Evolutionary conservation across 2,329 filamentous ascomycete species (phyloP).

Genomic region (Xylaria hypoxylon): DNA sequence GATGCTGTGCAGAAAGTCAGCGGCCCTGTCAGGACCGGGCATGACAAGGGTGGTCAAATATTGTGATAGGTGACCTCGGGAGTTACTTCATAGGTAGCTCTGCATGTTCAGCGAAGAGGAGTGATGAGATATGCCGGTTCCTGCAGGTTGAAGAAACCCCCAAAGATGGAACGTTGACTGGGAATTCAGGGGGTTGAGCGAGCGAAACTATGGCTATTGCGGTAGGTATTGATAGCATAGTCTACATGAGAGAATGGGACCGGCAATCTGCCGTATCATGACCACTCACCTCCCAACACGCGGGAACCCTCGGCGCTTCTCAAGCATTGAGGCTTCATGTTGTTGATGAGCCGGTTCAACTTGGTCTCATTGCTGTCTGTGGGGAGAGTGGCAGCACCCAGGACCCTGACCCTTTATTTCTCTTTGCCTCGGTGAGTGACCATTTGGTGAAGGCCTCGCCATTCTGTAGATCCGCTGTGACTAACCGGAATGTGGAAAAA

Average conservation of each 20-base stretch:
- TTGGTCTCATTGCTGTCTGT: not conserved
- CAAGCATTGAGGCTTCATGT: not conserved
- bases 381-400: not conserved
- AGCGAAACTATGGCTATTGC: constrained; percentile 20
- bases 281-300: constrained; percentile 25
- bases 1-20: constrained; percentile 2
- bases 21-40: constrained; percentile 11
- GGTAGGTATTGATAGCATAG: constrained; percentile 19
- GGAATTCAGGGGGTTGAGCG: constrained; percentile 24
- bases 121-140: constrained; percentile 33
- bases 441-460: constrained; percentile 39
- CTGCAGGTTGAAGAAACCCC: constrained; percentile 27
- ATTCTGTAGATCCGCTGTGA: constrained; percentile 39
- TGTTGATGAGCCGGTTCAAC: constrained; percentile 6
- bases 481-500: constrained; percentile 47
- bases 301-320: not conserved
- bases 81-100: constrained; percentile 25
- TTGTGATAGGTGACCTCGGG: constrained; percentile 20
- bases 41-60: constrained; percentile 12
- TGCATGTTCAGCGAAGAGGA: constrained; percentile 24
- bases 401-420: constrained; percentile 16
- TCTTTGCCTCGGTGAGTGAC: constrained; percentile 36
- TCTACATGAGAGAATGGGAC: constrained; percentile 32
- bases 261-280: constrained; percentile 47
- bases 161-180: constrained; percentile 17